These are phyloP conservation scores for Pelagomonas calceolata DNA, from an alignment of 108 stramenopile species.

Conservation along the genomic window DNA sequence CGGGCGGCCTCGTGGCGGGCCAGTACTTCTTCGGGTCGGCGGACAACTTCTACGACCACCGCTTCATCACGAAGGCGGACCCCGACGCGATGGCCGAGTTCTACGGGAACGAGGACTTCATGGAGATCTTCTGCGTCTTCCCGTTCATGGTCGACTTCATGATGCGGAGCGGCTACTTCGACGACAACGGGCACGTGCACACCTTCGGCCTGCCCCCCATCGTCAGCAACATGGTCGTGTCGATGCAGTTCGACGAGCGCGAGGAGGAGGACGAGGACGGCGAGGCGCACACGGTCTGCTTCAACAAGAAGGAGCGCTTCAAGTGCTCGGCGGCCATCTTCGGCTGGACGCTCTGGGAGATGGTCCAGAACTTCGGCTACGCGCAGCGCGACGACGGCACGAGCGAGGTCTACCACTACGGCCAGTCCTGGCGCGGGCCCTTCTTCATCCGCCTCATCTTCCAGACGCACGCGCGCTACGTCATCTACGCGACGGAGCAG, in stretches of 20 bases:
- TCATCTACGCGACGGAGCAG: slow-evolving; percentile 31
- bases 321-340: slow-evolving; percentile 16
- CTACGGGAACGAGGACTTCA: slow-evolving; percentile 42
- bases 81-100: slow-evolving; percentile 36
- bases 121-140: slow-evolving; percentile 43
- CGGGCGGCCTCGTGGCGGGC: too few relatives aligned
- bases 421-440: slow-evolving; percentile 29
- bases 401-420: slow-evolving; percentile 30
- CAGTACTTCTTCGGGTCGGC: slow-evolving; percentile 15
- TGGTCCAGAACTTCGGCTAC: slow-evolving; percentile 39
- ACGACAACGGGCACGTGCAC: slow-evolving; percentile 33
- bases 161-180: slow-evolving; percentile 40
- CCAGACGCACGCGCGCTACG: slow-evolving; percentile 22
- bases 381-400: slow-evolving; percentile 15
- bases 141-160: slow-evolving; percentile 37
- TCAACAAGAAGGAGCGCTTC: slow-evolving; percentile 44
- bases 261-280: slow-evolving; percentile 14
- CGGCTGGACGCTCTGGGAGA: slow-evolving; percentile 34
- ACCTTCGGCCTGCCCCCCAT: slow-evolving; percentile 24
- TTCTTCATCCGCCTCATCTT: slow-evolving; percentile 28
- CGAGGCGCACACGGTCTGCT: slow-evolving; percentile 6
- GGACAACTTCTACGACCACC: slow-evolving; percentile 32
- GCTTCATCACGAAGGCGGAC: slow-evolving; percentile 23
- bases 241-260: slow-evolving; percentile 35
- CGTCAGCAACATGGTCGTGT: slow-evolving; percentile 23